These are phyloP conservation scores for Hylodesmum podocarpum DNA, from an alignment of 306 rosid species.

Conservation along the genomic window DNA sequence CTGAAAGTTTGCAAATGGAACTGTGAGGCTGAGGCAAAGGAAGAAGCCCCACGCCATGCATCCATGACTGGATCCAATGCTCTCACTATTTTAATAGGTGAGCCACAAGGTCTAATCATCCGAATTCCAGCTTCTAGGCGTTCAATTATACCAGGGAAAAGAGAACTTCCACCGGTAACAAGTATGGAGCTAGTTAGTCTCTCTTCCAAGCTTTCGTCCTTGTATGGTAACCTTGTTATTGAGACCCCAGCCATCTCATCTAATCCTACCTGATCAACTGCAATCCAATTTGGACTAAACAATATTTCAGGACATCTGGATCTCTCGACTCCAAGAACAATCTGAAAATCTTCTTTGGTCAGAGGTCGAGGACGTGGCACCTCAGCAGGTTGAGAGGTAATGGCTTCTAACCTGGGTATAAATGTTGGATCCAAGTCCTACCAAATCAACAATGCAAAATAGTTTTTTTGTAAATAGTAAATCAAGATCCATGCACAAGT, in stretches of 20 bases:
- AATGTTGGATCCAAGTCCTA: slow-evolving; percentile 78
- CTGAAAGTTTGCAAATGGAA: slow-evolving; percentile 68
- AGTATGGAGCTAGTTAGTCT: slow-evolving; percentile 61
- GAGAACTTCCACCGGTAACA: slow-evolving; percentile 71
- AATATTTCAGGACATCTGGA: slow-evolving; percentile 79
- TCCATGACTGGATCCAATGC: slow-evolving; percentile 74
- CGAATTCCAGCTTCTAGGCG: slow-evolving; percentile 76
- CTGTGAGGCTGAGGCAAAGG: slow-evolving; percentile 57
- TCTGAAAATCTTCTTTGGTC: slow-evolving; percentile 73
- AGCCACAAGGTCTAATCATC: slow-evolving; percentile 75
- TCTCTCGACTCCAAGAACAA: slow-evolving; percentile 67
- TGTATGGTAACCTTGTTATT: slow-evolving; percentile 56
- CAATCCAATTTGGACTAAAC: slow-evolving; percentile 75
- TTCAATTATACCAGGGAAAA: slow-evolving; percentile 65
- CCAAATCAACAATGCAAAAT: slow-evolving; percentile 10
- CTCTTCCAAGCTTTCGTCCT: slow-evolving; percentile 44
- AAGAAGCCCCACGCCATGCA: slow-evolving; percentile 86
- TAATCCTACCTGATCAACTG: slow-evolving; percentile 72
- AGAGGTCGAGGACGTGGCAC: slow-evolving; percentile 53
- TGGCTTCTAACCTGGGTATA: slow-evolving; percentile 57
- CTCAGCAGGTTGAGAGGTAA: slow-evolving; percentile 48
- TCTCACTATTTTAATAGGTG: slow-evolving; percentile 61
- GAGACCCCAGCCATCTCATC: slow-evolving; percentile 83
- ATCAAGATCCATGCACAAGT: background rate
- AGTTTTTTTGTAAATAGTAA: background rate